Evolutionary conservation across 2,329 filamentous ascomycete species (phyloP), one percentile per base, ranked within the genome.

Genomic region (Exophiala xenobiotica): DNA sequence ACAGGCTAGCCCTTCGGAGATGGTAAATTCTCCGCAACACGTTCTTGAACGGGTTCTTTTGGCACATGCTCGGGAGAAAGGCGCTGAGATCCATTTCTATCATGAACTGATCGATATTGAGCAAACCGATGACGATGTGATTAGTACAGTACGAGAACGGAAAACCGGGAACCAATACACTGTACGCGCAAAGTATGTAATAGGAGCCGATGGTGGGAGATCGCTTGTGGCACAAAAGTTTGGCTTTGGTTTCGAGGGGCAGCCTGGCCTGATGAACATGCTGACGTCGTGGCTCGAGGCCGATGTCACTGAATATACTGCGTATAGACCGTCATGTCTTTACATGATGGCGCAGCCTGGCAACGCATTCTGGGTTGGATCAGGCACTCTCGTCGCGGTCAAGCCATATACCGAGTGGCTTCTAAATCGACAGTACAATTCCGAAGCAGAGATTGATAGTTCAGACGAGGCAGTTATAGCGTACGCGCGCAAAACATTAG

Each of bases 321-420:
- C 41, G 6, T 41, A 51, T 20, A 41, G 49, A 6, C 49, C 49
- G 6, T 19, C 49, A 4, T 46, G 41, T 26, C 39, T 51, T n/a
- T 51, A 46, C 18, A 46, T 46, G 31, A 46, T 51, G 14, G 22
- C 26, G 7, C 42, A 51, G 23, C 41, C 49, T 3, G 49, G 49
- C 1, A 51, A 51, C 24, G 41, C 41, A 1, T 51, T 29, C 43
- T 51, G 42, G 49, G 49, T 51, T 8, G 43, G 49, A 4, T 51
- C 49, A 22, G 49, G 49, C 6, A 46, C 67, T 66, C 1, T 64
- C 72, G 2, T 62, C 74, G 20, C 14, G 4, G 49, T 51, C 4
- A 70, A 16, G 65, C 69, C 40, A 56, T 53, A 11, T 57, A 72
- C 37, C 67, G 66, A 52, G 54, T 60, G 11, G 65, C 70, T n/a